A percentile compares a stretch with the other conserved stretches of the same genome.
Evolutionary conservation across 495 filamentous ascomycete species (phyloP).

Genomic region (Xylaria venustula): DNA sequence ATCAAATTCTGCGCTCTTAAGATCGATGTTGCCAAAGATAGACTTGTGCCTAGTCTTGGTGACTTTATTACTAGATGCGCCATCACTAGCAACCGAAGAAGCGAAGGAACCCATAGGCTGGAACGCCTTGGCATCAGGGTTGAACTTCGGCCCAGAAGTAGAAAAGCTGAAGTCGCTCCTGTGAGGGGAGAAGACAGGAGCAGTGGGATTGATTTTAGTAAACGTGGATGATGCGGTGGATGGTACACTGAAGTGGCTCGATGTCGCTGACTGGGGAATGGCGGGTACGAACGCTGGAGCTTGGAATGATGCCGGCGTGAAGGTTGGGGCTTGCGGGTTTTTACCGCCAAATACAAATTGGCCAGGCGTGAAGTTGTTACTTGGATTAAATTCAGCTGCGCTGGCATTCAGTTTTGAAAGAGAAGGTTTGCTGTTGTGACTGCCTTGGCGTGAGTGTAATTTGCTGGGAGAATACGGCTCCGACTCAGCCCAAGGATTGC

Average conservation of each 20-base stretch:
- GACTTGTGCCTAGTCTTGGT: slow-evolving; percentile 40
- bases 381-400: slow-evolving; percentile 78
- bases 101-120: slow-evolving; percentile 54
- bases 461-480: slow-evolving; percentile 36
- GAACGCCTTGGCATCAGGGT: slow-evolving; percentile 79
- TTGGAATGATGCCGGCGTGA: slow-evolving; percentile 32
- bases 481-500: slow-evolving; percentile 52
- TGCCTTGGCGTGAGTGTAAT: slow-evolving; percentile 29
- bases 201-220: slow-evolving; percentile 62
- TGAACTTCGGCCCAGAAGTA: slow-evolving; percentile 65
- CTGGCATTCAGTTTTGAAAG: slow-evolving; percentile 80
- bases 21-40: slow-evolving; percentile 76
- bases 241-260: slow-evolving; percentile 40
- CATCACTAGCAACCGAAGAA: slow-evolving; percentile 36
- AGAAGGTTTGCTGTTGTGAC: slow-evolving; percentile 64
- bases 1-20: slow-evolving; percentile 53
- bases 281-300: slow-evolving; percentile 32
- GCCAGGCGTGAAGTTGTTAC: slow-evolving; percentile 58
- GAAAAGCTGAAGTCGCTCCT: slow-evolving; percentile 74
- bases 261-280: slow-evolving; percentile 27
- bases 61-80: slow-evolving; percentile 36
- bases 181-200: slow-evolving; percentile 69
- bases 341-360: slow-evolving; percentile 54
- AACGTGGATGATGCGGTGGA: slow-evolving; percentile 30
- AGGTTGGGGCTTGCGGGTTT: slow-evolving; percentile 51